Percentiles rank a stretch among this genome's conserved stretches.
phyloP scores from a whole-genome alignment of 2,329 filamentous ascomycete genomes.

The Exophiala mesophila region DNA sequence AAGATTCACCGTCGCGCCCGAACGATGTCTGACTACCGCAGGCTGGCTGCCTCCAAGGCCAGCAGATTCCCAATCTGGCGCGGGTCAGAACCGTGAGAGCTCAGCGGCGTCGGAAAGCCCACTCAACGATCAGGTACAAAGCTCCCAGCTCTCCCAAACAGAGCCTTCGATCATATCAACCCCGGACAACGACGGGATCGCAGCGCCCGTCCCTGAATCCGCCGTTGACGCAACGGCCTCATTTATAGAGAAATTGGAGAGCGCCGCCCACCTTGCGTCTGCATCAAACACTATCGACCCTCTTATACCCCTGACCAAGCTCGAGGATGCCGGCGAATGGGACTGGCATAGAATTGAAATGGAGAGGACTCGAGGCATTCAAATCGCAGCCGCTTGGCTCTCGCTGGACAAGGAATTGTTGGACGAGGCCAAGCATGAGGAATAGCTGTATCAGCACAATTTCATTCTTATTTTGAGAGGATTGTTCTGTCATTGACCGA shows the following conservation, averaged over 20 bases:
- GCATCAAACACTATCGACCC: slow-evolving; percentile 4
- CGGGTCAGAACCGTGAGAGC: slow-evolving; percentile 1
- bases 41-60: slow-evolving; percentile 71
- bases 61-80: slow-evolving; percentile 41
- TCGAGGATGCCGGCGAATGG: slow-evolving; percentile 44
- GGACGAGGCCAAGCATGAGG: slow-evolving; percentile 38
- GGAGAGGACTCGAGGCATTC: slow-evolving; percentile 52
- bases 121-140: not conserved
- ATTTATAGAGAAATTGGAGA: slow-evolving; percentile 24
- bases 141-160: not conserved
- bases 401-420: slow-evolving; percentile 48
- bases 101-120: slow-evolving; percentile 10
- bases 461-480: too few relatives aligned
- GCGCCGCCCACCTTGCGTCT: slow-evolving; percentile 24
- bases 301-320: slow-evolving; percentile 33
- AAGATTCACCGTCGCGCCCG: slow-evolving; percentile 77
- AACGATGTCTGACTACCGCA: slow-evolving; percentile 65
- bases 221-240: slow-evolving; percentile 10
- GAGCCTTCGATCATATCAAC: slow-evolving; percentile 1
- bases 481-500: too few relatives aligned
- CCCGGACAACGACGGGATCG: slow-evolving; percentile 15
- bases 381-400: slow-evolving; percentile 52
- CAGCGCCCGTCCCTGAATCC: slow-evolving; percentile 9
- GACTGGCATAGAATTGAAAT: slow-evolving; percentile 57
- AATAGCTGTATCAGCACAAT: not conserved